These are phyloP conservation scores for Pleurostoma richardsiae DNA, from an alignment of 2,329 filamentous ascomycete species.

Conservation along the genomic window DNA sequence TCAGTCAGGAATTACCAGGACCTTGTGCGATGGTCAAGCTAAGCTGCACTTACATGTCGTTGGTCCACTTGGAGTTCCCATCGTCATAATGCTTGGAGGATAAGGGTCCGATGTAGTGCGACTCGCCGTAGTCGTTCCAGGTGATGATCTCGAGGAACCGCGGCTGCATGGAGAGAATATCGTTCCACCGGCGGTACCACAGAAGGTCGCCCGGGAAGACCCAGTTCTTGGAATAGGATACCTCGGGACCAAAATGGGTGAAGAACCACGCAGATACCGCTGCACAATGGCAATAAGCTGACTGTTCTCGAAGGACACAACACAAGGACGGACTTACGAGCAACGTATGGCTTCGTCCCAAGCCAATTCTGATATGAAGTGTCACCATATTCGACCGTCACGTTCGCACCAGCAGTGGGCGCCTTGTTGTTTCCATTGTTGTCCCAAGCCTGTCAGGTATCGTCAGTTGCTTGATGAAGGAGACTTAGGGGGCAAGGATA, in stretches of 20 bases:
- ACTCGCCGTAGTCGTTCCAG: constrained; percentile 49
- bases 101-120: constrained; percentile 47
- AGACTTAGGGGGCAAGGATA: too few relatives aligned
- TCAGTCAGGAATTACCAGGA: too few relatives aligned
- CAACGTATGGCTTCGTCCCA: constrained; percentile 15
- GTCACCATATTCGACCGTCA: constrained; percentile 35
- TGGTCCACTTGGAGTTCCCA: constrained; percentile 41
- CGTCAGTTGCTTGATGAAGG: too few relatives aligned
- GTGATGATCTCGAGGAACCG: constrained; percentile 42
- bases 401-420: constrained; percentile 27
- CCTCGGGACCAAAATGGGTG: constrained; percentile 39
- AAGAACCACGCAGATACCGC: constrained; percentile 36
- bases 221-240: constrained; percentile 46
- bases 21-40: too few relatives aligned
- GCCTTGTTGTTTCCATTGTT: constrained; percentile 43
- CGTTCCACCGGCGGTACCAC: constrained; percentile 54
- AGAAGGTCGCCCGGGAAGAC: constrained; percentile 54
- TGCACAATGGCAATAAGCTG: too few relatives aligned
- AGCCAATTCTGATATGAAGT: constrained; percentile 25
- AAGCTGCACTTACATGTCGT: too few relatives aligned
- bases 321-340: too few relatives aligned
- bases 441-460: too few relatives aligned
- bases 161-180: constrained; percentile 36
- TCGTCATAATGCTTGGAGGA: constrained; percentile 34
- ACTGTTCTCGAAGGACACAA: too few relatives aligned